A percentile compares a stretch with the other conserved stretches of the same genome.
These are phyloP conservation scores for Citrullus amarus DNA, from an alignment of 306 rosid genomes.

Conservation along the genomic window DNA sequence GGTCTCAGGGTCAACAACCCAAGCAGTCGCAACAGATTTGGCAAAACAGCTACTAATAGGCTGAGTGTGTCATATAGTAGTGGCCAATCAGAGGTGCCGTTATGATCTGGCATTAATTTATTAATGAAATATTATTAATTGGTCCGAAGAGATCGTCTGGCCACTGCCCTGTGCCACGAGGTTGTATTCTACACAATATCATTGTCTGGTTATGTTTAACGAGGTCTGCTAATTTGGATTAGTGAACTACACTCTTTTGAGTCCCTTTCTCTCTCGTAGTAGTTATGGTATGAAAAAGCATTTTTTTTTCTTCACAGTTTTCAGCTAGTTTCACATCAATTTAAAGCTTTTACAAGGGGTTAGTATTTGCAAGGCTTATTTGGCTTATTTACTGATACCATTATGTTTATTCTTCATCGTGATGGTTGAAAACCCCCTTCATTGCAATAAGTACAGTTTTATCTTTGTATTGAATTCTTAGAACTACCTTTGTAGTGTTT, in stretches of 20 bases:
- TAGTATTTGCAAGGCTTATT: background rate
- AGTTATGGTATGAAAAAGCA: slow-evolving; percentile 7
- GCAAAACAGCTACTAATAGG: slow-evolving; percentile 90
- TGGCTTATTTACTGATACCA: background rate
- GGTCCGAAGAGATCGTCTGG: slow-evolving; percentile 63
- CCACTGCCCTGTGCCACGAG: slow-evolving; percentile 64
- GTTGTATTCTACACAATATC: slow-evolving; percentile 60
- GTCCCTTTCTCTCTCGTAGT: slow-evolving; percentile 8
- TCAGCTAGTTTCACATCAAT: background rate
- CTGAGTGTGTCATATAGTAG: slow-evolving; percentile 31
- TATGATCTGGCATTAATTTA: slow-evolving; percentile 30
- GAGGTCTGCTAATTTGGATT: slow-evolving; percentile 72
- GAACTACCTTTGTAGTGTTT: background rate
- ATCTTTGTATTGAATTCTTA: background rate
- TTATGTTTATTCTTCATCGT: background rate
- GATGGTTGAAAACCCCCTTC: background rate
- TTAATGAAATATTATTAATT: slow-evolving; percentile 40
- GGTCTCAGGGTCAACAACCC: slow-evolving; percentile 68
- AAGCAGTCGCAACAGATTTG: slow-evolving; percentile 96
- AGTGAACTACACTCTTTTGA: slow-evolving; percentile 14
- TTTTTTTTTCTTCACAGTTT: background rate
- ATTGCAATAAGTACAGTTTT: background rate
- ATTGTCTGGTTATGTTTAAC: slow-evolving; percentile 49
- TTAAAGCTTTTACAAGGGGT: background rate
- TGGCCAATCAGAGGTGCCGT: slow-evolving; percentile 43